Evolutionary conservation across 768 basidiomycete species (phyloP), one percentile per base, ranked within the genome.

Genomic region (Termitomyces titanicus): DNA sequence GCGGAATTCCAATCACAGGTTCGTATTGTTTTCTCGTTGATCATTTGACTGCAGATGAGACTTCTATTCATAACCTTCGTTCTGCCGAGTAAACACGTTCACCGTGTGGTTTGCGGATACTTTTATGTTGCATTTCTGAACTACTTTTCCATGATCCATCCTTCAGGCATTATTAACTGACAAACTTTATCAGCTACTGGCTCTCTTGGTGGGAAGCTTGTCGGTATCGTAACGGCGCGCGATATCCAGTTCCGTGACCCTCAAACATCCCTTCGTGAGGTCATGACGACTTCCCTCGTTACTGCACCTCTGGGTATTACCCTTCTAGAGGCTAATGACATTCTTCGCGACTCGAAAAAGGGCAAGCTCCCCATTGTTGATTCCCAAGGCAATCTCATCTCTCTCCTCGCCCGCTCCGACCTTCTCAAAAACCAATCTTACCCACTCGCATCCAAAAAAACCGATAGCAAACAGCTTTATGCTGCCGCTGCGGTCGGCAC

Each of bases 1-100:
- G 92, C 63, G 96, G 97, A 59, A 94, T 98, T 48, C 97, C 97
- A 38, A 93, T 99, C 71, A 98, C 97, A 34, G 92, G 94, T 96
- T 61, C 65, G 93, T 82, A 29, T 12, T 31, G 17, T 10, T 24
- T 40, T 61, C 61, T 47, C 48, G 18, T 39, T 49, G 17, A 42
- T 43, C 34, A 29, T 49, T 54, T 39, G 45, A 50, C 33, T 59
- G 54, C 61, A 69, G 81, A 86, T 85, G 81, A 79, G 74, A 72
- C 68, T 70, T 67, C 64, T 63, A 56, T 68, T 61, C 68, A 77
- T 74, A 84, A 90, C 83, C 89, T 94, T 94, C 89, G 91, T 91
- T 92, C 91, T 91, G 79, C 90, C 79, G 84, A 86, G 80, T 72
- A 81, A 88, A 84, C 85, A 79, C 78, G 73, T 71, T 50, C 62